These are phyloP conservation scores for Bruguiera gymnorhiza DNA, from an alignment of 345 rosid species.

Conservation along the genomic window DNA sequence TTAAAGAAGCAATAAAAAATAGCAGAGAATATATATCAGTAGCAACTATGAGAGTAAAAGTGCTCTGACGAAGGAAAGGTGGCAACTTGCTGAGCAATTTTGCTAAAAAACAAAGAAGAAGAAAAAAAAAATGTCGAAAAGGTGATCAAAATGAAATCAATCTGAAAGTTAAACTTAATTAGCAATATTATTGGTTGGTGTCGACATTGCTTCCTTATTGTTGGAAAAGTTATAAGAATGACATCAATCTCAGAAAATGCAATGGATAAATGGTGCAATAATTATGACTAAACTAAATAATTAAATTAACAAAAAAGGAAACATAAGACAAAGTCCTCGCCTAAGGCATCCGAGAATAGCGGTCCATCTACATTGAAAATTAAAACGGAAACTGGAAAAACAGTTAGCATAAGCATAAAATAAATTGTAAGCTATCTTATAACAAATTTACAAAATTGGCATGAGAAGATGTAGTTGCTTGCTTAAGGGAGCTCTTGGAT, in stretches of 20 bases:
- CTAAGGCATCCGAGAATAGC: background rate
- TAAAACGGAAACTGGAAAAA: too few species aligned
- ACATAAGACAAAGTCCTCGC: background rate
- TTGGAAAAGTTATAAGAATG: too few species aligned
- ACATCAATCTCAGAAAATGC: too few species aligned
- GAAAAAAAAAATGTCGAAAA: background rate
- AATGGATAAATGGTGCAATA: too few species aligned
- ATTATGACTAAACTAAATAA: too few species aligned
- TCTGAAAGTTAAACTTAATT: background rate
- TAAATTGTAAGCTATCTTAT: background rate
- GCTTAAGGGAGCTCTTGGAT: background rate
- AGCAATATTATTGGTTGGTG: too few species aligned
- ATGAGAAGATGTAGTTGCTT: background rate
- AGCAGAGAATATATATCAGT: too few species aligned
- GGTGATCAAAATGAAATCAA: background rate
- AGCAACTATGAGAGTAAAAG: too few species aligned
- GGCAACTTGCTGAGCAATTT: constrained; percentile 2
- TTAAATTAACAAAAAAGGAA: background rate
- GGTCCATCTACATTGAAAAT: background rate
- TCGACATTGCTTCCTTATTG: background rate
- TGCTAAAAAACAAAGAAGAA: background rate
- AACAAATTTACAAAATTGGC: background rate
- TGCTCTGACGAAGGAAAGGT: background rate
- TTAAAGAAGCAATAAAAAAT: too few species aligned
- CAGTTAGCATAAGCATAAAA: background rate